Percentiles rank a stretch among this genome's conserved stretches.
These are phyloP conservation scores for Endoconidiophora laricicola DNA, from an alignment of 2,329 filamentous ascomycete genomes.

Conservation along the genomic window DNA sequence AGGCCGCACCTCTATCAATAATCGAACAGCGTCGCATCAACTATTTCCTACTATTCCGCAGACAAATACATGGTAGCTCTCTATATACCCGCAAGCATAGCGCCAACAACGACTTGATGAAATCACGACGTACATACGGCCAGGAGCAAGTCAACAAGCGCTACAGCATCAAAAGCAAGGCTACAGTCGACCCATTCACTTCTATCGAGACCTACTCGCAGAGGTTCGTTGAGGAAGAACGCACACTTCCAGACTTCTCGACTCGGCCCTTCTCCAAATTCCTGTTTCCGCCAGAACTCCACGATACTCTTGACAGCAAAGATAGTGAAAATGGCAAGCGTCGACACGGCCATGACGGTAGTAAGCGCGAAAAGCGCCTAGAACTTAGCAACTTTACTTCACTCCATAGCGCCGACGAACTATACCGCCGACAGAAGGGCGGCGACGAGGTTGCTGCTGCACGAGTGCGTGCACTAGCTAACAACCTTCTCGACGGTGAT, in stretches of 20 bases:
- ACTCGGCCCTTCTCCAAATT: conserved; percentile 33
- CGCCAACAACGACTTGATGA: conserved; percentile 24
- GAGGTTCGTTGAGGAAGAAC: conserved; percentile 33
- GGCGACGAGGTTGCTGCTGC: conserved; percentile 18
- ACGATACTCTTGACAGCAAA: conserved; percentile 35
- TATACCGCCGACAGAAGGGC: conserved; percentile 25
- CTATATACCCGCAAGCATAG: conserved; percentile 40
- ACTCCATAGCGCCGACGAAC: conserved; percentile 33
- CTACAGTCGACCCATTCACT: conserved; percentile 40
- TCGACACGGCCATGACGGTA: background rate
- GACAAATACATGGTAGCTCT: conserved; percentile 36
- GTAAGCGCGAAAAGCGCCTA: conserved; percentile 24
- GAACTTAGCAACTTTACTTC: conserved; percentile 31
- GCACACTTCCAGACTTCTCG: conserved; percentile 37
- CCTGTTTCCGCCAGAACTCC: conserved; percentile 40
- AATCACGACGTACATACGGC: conserved; percentile 30
- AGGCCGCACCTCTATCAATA: conserved; percentile 26
- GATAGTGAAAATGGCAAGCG: conserved; percentile 18
- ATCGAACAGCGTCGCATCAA: conserved; percentile 32
- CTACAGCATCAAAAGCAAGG: conserved; percentile 37
- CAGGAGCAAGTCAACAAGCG: conserved; percentile 42
- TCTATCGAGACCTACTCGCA: conserved; percentile 41
- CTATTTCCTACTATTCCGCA: conserved; percentile 38
- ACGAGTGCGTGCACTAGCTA: conserved; percentile 18
- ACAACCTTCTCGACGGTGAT: conserved; percentile 28